phyloP scores from a whole-genome alignment of 805 yeast genomes.

The Priceomyces fermenticarens region DNA sequence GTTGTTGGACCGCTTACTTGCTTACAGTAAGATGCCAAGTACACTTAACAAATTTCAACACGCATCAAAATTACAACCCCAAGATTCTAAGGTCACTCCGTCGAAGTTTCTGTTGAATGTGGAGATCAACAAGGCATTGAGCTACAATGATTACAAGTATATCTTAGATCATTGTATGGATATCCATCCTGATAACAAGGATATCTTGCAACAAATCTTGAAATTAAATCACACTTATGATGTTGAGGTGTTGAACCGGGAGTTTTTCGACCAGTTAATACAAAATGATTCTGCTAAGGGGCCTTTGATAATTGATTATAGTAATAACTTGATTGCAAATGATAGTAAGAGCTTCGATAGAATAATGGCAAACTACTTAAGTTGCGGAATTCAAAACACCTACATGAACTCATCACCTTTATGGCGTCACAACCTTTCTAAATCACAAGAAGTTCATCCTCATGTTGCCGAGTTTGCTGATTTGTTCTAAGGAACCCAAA shows the following conservation, averaged over 20 bases:
- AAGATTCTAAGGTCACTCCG: not conserved
- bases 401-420: not conserved
- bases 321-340: conserved; percentile 37
- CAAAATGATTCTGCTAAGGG: conserved; percentile 4
- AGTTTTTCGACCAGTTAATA: conserved; percentile 10
- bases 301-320: conserved; percentile 34
- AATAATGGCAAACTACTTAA: conserved; percentile 36
- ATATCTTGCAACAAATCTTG: conserved; percentile 15
- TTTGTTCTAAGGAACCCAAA: conserved; percentile 26
- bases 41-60: conserved; percentile 4
- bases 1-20: conserved; percentile 18
- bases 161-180: conserved; percentile 25
- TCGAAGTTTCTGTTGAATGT: conserved; percentile 18
- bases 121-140: conserved; percentile 15
- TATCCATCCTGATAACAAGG: conserved; percentile 35
- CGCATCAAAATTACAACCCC: not conserved
- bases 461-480: conserved; percentile 45
- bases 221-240: conserved; percentile 9
- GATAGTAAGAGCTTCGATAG: conserved; percentile 36
- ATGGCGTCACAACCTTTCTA: not conserved
- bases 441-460: conserved; percentile 27
- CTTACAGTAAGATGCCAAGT: conserved; percentile 16
- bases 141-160: conserved; percentile 23
- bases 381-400: conserved; percentile 26
- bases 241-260: conserved; percentile 8